These are phyloP conservation scores for Juglanconis juglandina DNA, from an alignment of 2,329 filamentous ascomycete genomes.

Conservation along the genomic window DNA sequence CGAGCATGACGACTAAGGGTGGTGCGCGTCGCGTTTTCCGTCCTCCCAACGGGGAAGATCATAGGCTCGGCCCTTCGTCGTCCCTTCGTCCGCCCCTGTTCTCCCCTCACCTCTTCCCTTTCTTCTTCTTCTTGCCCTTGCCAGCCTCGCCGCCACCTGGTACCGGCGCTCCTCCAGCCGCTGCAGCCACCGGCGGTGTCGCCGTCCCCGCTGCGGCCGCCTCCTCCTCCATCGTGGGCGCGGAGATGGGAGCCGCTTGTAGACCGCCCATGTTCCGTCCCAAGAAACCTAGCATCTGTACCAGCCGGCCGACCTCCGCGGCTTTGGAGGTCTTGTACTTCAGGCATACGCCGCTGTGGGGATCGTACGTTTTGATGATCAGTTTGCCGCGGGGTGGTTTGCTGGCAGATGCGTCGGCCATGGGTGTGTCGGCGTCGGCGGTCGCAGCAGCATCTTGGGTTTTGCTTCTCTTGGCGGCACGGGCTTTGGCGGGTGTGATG, in stretches of 20 bases:
- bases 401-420: conserved; percentile 26
- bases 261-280: conserved; percentile 66
- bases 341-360: conserved; percentile 72
- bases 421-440: conserved; percentile 27
- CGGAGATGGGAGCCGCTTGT: conserved; percentile 31
- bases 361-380: conserved; percentile 86
- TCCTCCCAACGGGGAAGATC: too few relatives aligned
- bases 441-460: conserved; percentile 4
- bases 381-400: conserved; percentile 65
- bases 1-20: too few relatives aligned
- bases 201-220: conserved; percentile 15
- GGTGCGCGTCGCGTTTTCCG: too few relatives aligned
- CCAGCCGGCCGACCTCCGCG: conserved; percentile 80
- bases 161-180: conserved; percentile 5
- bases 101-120: conserved; percentile 56
- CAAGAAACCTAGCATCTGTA: conserved; percentile 71
- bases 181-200: conserved; percentile 14
- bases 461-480: conserved; percentile 21
- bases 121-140: conserved; percentile 67
- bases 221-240: conserved; percentile 32
- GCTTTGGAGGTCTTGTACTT: conserved; percentile 92
- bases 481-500: conserved; percentile 48
- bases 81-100: background rate
- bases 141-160: conserved; percentile 39
- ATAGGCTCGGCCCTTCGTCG: background rate